A percentile compares a stretch with the other conserved stretches of the same genome.
Evolutionary conservation across 2,329 filamentous ascomycete genomes (phyloP).

Genomic region (Colletotrichum brevisporum): DNA sequence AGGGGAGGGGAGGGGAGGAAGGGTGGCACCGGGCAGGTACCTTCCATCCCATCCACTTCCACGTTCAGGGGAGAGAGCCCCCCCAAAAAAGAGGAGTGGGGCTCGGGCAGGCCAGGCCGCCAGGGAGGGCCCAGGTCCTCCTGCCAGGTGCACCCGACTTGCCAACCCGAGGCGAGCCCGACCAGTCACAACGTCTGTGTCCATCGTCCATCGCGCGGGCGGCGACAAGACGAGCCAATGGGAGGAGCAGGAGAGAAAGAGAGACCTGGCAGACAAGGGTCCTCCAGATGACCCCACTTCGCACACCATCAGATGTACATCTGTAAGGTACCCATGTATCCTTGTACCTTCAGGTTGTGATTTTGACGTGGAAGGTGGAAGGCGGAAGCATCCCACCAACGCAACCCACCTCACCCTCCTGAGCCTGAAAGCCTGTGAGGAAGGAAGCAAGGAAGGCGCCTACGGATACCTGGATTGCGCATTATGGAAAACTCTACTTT

Average conservation of each 20-base stretch:
- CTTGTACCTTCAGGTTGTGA: not conserved
- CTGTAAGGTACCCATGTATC: not conserved
- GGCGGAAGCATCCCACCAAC: no score
- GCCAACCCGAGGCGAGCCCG: slow-evolving; percentile 30
- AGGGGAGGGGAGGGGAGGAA: slow-evolving; percentile 14
- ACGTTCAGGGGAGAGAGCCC: slow-evolving; percentile 21
- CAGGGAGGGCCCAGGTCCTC: slow-evolving; percentile 31
- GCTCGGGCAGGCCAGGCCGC: slow-evolving; percentile 28
- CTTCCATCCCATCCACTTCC: no score
- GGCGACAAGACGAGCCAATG: slow-evolving; percentile 33
- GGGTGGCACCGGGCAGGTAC: slow-evolving; percentile 11
- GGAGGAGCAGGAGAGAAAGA: slow-evolving; percentile 15
- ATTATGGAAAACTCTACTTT: not conserved
- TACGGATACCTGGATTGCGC: no score
- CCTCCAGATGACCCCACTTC: slow-evolving; percentile 5
- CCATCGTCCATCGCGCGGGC: slow-evolving; percentile 1
- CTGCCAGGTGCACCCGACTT: slow-evolving; percentile 31
- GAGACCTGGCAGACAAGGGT: slow-evolving; percentile 15
- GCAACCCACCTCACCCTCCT: not conserved
- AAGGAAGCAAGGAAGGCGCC: no score
- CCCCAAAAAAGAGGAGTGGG: slow-evolving; percentile 36
- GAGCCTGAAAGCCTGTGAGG: not conserved
- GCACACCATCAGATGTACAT: slow-evolving; percentile 11
- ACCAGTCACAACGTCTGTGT: slow-evolving; percentile 9
- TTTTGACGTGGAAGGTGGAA: no score